Conservation (phyloP, 768 basidiomycete species). For the Galerina sulciceps region DNA sequence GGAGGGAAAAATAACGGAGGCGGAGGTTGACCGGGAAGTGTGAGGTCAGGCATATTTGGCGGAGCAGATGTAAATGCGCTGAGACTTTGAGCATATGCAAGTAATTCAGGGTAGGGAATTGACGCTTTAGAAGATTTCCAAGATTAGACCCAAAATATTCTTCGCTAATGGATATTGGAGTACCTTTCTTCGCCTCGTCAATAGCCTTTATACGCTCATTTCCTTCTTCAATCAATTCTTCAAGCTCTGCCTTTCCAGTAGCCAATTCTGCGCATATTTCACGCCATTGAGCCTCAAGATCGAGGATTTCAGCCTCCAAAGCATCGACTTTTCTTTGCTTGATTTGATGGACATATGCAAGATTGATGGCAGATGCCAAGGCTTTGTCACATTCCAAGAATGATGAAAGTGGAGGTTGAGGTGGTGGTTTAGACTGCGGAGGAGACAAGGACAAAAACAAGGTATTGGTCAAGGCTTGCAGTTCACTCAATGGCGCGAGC, state of each 20-base stretch:
- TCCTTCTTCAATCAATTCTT: slow-evolving; percentile 74
- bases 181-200: slow-evolving; percentile 73
- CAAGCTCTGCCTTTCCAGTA: slow-evolving; percentile 68
- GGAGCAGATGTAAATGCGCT: slow-evolving; percentile 89
- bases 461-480: slow-evolving; percentile 66
- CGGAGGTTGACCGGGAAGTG: slow-evolving; percentile 71
- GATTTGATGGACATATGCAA: slow-evolving; percentile 73
- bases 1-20: slow-evolving; percentile 87
- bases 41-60: slow-evolving; percentile 82
- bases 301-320: slow-evolving; percentile 72
- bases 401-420: slow-evolving; percentile 58
- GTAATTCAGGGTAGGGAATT: slow-evolving; percentile 81
- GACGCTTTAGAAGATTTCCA: slow-evolving; percentile 48
- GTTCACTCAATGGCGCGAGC: slow-evolving; percentile 61
- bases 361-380: slow-evolving; percentile 66
- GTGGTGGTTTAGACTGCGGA: slow-evolving; percentile 63
- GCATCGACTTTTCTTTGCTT: slow-evolving; percentile 76
- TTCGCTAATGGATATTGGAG: slow-evolving; percentile 15
- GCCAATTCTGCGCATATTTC: slow-evolving; percentile 69
- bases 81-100: slow-evolving; percentile 84
- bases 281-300: slow-evolving; percentile 69
- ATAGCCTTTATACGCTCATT: slow-evolving; percentile 73
- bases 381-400: slow-evolving; percentile 68
- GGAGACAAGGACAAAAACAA: slow-evolving; percentile 79
- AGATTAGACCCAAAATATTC: neutral